Percentiles rank a stretch among this genome's conserved stretches.
These are phyloP conservation scores for Fusarium lyarnte DNA, from an alignment of 2,329 filamentous ascomycete genomes.

Conservation along the genomic window DNA sequence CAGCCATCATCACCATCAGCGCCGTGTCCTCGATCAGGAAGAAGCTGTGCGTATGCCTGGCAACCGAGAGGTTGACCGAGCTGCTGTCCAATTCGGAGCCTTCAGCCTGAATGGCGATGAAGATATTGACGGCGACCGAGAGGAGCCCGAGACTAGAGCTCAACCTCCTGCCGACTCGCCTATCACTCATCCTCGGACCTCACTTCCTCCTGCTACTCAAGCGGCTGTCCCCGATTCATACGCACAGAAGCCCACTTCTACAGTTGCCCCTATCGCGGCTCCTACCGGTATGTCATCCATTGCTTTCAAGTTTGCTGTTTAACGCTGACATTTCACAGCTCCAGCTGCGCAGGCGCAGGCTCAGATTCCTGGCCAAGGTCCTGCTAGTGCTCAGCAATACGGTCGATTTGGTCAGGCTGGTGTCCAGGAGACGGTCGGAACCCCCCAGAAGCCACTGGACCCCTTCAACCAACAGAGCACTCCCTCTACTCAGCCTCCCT, in stretches of 20 bases:
- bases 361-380: conserved; percentile 55
- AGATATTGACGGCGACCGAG: conserved; percentile 92
- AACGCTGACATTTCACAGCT: conserved; percentile 29
- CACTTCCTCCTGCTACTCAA: conserved; percentile 78
- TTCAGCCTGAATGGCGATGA: conserved; percentile 89
- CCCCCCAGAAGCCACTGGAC: conserved; percentile 84
- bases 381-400: conserved; percentile 71
- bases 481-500: conserved; percentile 61
- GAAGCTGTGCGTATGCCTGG: conserved; percentile 98
- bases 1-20: conserved; percentile 72
- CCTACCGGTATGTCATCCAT: conserved; percentile 46
- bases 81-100: conserved; percentile 95
- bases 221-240: conserved; percentile 66
- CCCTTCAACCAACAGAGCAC: conserved; percentile 81
- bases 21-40: conserved; percentile 91
- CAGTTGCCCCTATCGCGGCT: conserved; percentile 52
- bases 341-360: conserved; percentile 55
- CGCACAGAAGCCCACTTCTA: conserved; percentile 63
- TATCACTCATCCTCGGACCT: conserved; percentile 82
- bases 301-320: neutral
- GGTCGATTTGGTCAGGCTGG: conserved; percentile 73
- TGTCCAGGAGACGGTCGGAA: conserved; percentile 66
- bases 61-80: conserved; percentile 92
- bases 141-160: conserved; percentile 93
- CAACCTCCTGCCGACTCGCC: conserved; percentile 95